Evolutionary conservation across 176 grass and related monocot genomes (phyloP).

Genomic region (Sorghum bicolor): DNA sequence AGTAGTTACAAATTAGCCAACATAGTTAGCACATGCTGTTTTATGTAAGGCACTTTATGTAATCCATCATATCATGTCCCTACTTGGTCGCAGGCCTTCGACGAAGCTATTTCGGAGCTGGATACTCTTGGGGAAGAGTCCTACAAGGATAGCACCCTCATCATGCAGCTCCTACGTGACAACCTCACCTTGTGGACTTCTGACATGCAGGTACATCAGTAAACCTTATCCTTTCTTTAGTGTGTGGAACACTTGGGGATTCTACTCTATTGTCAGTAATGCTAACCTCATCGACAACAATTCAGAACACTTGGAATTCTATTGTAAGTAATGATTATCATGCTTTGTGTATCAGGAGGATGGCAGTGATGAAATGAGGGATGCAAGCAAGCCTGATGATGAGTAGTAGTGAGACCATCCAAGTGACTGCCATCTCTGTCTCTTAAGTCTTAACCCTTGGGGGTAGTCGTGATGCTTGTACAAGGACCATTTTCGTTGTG

Average conservation of each 20-base stretch:
- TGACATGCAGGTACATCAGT: slow-evolving; percentile 82
- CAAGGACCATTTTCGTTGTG: slow-evolving; percentile 53
- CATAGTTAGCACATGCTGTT: neutral
- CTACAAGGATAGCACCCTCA: slow-evolving; percentile 98
- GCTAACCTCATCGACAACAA: neutral
- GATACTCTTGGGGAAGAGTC: slow-evolving; percentile 97
- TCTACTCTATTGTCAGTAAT: neutral
- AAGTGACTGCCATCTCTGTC: slow-evolving; percentile 9
- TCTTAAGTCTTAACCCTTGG: slow-evolving; percentile 8
- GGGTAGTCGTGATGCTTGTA: slow-evolving; percentile 48
- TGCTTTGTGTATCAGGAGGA: slow-evolving; percentile 67
- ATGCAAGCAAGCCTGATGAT: slow-evolving; percentile 70
- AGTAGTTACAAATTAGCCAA: neutral
- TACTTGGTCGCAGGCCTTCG: slow-evolving; percentile 65
- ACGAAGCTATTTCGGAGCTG: slow-evolving; percentile 87
- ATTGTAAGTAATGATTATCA: neutral
- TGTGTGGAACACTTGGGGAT: neutral
- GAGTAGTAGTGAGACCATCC: slow-evolving; percentile 47
- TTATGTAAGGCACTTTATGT: slow-evolving; percentile 16
- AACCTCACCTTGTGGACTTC: slow-evolving; percentile 98
- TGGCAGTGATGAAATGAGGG: slow-evolving; percentile 78
- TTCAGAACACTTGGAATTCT: neutral
- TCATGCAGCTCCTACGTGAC: slow-evolving; percentile 99
- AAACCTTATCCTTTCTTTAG: neutral
- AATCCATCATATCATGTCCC: neutral